These are phyloP conservation scores for Diplodia corticola DNA, from an alignment of 2,329 filamentous ascomycete genomes.

Conservation along the genomic window DNA sequence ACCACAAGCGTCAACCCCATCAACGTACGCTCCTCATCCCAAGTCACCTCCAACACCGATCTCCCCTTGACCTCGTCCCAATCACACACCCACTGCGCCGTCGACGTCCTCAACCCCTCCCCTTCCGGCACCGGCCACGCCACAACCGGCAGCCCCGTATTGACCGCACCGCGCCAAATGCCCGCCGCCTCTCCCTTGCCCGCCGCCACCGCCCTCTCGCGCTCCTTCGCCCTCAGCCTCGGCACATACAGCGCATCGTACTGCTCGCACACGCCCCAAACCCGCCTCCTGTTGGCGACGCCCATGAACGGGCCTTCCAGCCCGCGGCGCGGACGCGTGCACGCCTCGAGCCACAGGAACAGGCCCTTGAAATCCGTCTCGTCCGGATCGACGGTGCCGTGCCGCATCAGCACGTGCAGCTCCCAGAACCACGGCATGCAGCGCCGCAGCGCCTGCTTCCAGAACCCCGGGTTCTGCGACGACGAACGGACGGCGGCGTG, in stretches of 20 bases:
- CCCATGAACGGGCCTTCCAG: slow-evolving; percentile 32
- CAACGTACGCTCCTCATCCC: slow-evolving; percentile 22
- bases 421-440: slow-evolving; percentile 15
- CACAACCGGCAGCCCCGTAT: slow-evolving; percentile 19
- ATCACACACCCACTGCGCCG: slow-evolving; percentile 25
- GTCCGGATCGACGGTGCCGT: slow-evolving; percentile 21
- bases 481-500: background rate
- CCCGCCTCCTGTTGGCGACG: slow-evolving; percentile 37
- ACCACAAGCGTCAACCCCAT: slow-evolving; percentile 25
- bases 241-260: background rate
- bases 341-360: slow-evolving; percentile 30
- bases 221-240: background rate
- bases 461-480: background rate
- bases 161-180: background rate
- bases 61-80: slow-evolving; percentile 22
- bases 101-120: background rate
- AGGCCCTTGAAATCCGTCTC: slow-evolving; percentile 26
- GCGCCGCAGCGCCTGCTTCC: background rate
- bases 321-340: slow-evolving; percentile 27
- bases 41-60: slow-evolving; percentile 27
- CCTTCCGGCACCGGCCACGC: slow-evolving; percentile 22
- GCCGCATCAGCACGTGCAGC: slow-evolving; percentile 26
- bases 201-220: slow-evolving; percentile 14
- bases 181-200: background rate
- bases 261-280: slow-evolving; percentile 30